Conservation (phyloP, 2,329 filamentous ascomycete genomes). For the Ascochyta fabae region DNA sequence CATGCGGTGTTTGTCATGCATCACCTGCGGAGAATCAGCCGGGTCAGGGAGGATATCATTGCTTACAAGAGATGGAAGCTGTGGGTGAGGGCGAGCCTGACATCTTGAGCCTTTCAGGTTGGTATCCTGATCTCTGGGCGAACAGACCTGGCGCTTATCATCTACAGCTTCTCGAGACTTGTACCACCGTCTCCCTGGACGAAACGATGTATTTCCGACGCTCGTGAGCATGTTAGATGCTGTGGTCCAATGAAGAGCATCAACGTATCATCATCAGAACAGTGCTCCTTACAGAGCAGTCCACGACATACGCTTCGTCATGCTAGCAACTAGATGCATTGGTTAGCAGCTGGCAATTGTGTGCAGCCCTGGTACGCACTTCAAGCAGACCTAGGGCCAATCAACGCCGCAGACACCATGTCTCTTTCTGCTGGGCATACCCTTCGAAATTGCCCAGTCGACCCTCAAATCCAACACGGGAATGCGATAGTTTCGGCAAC, state of each 20-base stretch:
- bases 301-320: constrained; percentile 25
- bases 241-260: constrained; percentile 37
- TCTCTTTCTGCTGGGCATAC: constrained; percentile 27
- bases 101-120: constrained; percentile 34
- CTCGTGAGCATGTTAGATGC: constrained; percentile 18
- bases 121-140: constrained; percentile 27
- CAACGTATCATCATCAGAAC: constrained; percentile 29
- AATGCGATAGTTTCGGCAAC: constrained; percentile 25
- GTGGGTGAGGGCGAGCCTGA: constrained; percentile 28
- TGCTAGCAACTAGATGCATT: constrained; percentile 36
- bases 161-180: constrained; percentile 35
- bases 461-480: constrained; percentile 17
- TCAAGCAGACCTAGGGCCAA: constrained; percentile 40
- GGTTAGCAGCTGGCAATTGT: constrained; percentile 38
- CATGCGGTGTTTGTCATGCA: constrained; percentile 12
- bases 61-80: constrained; percentile 22
- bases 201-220: constrained; percentile 28
- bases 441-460: constrained; percentile 30
- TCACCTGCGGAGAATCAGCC: neutral
- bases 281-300: constrained; percentile 27
- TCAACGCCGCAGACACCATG: constrained; percentile 32
- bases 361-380: constrained; percentile 44
- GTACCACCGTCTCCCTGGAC: constrained; percentile 37
- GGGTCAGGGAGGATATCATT: neutral
- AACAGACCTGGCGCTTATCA: constrained; percentile 44